Evolutionary conservation across 176 grass and related monocot genomes (phyloP), one percentile per base, ranked within the genome.

Genomic region (Melocanna baccifera): DNA sequence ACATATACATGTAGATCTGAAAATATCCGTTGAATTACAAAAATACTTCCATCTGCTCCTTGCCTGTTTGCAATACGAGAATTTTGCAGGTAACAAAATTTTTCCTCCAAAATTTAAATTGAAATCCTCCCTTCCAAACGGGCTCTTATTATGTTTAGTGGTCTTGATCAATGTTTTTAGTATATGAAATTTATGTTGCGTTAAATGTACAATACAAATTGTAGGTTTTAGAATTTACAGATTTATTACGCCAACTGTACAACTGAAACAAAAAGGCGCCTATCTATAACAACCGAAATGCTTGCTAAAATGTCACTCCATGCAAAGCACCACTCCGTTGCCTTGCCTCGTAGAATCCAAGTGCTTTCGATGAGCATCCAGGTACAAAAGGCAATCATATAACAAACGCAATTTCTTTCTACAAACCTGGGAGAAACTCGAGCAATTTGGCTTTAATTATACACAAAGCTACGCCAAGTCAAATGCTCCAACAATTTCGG

Each of bases 271-370:
- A 46, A 3, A 2, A 46, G 45, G 45, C 45, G 13, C 45, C 45
- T 46, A 46, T 46, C 45, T 46, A 46, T 46, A 46, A 46, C 45
- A 13, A 46, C 45, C 12, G 12, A 47, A 47, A 13, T 50, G 28
- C 13, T 59, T 68, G 64, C 51, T 40, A 9, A 77, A 69, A 48
- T 32, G 63, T 46, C 61, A 76, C 83, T 85, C 50, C 42, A 85
- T 4, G 12, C 23, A 46, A 68, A 68, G 36, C 8, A 14, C 9
- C 23, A 67, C 25, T 42, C 36, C 30, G 58, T 61, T 36, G 51
- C 42, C 28, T 36, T 70, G 40, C 19, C 48, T 69, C 7, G 51
- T 61, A 69, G 13, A 30, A 69, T 70, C 28, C 0, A 58, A 61
- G 64, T 19, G 0, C 75, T 78, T 85, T 28, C 14, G 18, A 78